These are phyloP conservation scores for Ustulina deusta DNA, from an alignment of 2,329 filamentous ascomycete species.

Conservation along the genomic window DNA sequence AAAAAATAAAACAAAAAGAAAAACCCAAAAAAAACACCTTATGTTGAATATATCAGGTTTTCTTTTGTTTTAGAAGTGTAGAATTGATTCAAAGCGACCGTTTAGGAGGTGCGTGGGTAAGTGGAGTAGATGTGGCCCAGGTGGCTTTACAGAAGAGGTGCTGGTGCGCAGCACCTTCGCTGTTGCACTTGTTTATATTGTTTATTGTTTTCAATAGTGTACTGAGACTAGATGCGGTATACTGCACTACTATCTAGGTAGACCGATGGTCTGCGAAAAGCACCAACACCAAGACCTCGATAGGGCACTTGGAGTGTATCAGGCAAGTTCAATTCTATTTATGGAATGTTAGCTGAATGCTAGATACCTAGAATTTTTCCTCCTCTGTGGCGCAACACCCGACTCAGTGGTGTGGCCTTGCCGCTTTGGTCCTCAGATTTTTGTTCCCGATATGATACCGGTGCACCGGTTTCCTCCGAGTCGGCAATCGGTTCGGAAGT, in stretches of 20 bases:
- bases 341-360: not conserved
- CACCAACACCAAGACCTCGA: too few relatives aligned
- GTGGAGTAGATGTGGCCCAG: not conserved
- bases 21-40: too few relatives aligned
- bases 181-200: too few relatives aligned
- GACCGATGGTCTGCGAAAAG: not conserved
- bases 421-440: not conserved
- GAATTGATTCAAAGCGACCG: too few relatives aligned
- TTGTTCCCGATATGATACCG: too few relatives aligned
- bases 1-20: too few relatives aligned
- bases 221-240: not conserved
- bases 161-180: too few relatives aligned
- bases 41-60: too few relatives aligned
- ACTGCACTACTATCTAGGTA: not conserved
- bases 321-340: not conserved
- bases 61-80: too few relatives aligned
- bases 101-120: too few relatives aligned
- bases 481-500: conserved; percentile 25
- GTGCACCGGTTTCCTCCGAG: not conserved
- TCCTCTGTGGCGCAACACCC: not conserved
- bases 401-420: not conserved
- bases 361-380: not conserved
- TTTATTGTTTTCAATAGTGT: too few relatives aligned
- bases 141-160: too few relatives aligned
- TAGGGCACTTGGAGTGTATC: not conserved